phyloP scores from a whole-genome alignment of 176 grass and related monocot genomes.

The Cenchrus fungigraminus region DNA sequence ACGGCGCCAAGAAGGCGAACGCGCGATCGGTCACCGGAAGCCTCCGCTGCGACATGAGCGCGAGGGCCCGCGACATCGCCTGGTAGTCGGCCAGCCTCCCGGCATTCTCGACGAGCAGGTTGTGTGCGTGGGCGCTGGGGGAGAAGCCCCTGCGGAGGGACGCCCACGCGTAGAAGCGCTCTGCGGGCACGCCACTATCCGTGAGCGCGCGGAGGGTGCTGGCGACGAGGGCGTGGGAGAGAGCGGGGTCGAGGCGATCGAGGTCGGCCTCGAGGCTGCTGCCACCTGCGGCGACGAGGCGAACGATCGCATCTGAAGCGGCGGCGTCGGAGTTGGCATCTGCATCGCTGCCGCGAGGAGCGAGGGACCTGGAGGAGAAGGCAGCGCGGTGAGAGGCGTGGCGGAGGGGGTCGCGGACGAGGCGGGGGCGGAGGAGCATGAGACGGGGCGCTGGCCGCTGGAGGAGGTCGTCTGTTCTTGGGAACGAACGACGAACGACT shows the following conservation, averaged over 20 bases:
- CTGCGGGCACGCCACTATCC: constrained; percentile 46
- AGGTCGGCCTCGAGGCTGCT: constrained; percentile 56
- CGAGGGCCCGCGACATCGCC: constrained; percentile 62
- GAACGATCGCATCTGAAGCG: constrained; percentile 41
- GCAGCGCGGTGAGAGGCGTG: not conserved
- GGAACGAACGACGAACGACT: too few species aligned
- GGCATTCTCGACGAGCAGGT: constrained; percentile 75
- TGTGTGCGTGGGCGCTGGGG: constrained; percentile 55
- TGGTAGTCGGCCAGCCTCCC: constrained; percentile 57
- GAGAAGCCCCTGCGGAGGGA: constrained; percentile 38
- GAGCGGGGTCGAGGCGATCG: constrained; percentile 41
- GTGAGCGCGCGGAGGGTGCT: constrained; percentile 54
- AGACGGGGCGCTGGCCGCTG: not conserved
- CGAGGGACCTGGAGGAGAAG: constrained; percentile 23
- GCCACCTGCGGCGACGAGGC: constrained; percentile 50
- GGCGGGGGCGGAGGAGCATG: constrained; percentile 23
- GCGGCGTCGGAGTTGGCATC: not conserved
- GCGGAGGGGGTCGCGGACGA: too few species aligned
- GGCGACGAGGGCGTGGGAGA: constrained; percentile 44
- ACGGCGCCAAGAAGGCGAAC: constrained; percentile 57
- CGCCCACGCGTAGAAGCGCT: constrained; percentile 69
- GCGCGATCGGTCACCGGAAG: constrained; percentile 62
- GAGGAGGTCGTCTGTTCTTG: too few species aligned
- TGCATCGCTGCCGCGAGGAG: not conserved
- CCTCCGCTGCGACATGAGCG: constrained; percentile 43